Conservation (phyloP, 1,284 basidiomycete species). For the Naganishia cerealis region DNA sequence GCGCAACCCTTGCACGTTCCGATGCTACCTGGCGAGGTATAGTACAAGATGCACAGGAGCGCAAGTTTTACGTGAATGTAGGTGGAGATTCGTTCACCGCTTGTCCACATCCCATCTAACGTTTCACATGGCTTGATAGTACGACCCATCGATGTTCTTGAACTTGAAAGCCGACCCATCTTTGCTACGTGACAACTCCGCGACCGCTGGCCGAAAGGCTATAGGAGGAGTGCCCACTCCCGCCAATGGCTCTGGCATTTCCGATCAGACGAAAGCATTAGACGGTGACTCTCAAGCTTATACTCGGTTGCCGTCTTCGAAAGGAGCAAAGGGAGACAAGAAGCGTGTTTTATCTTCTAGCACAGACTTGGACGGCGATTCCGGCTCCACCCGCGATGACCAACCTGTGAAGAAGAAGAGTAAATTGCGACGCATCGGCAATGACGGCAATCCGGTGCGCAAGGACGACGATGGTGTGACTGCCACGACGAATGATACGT, state of each 20-base stretch:
- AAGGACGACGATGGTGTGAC: conserved; percentile 19
- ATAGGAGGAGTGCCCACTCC: neutral
- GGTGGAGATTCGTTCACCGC: neutral
- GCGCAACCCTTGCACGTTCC: conserved; percentile 78
- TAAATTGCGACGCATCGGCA: conserved; percentile 20
- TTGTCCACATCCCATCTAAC: neutral
- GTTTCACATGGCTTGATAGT: conserved; percentile 33
- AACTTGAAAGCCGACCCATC: conserved; percentile 13
- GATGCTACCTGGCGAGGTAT: conserved; percentile 78
- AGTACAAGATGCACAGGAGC: conserved; percentile 68
- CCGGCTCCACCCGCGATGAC: neutral
- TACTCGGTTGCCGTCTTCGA: conserved; percentile 7
- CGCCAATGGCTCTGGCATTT: neutral
- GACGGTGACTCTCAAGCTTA: neutral
- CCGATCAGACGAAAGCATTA: neutral
- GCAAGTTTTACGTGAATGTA: conserved; percentile 49
- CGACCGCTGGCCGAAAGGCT: neutral
- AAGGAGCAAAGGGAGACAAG: neutral
- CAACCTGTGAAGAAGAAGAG: conserved; percentile 7
- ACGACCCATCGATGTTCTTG: conserved; percentile 38
- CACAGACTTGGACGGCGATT: neutral
- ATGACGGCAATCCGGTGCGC: conserved; percentile 16
- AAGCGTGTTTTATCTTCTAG: conserved; percentile 4
- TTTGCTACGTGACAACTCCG: neutral
- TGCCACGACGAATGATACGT: conserved; percentile 10